Conservation (phyloP, 192 early-diverging fungal genomes). For the Backusella sp. region DNA sequence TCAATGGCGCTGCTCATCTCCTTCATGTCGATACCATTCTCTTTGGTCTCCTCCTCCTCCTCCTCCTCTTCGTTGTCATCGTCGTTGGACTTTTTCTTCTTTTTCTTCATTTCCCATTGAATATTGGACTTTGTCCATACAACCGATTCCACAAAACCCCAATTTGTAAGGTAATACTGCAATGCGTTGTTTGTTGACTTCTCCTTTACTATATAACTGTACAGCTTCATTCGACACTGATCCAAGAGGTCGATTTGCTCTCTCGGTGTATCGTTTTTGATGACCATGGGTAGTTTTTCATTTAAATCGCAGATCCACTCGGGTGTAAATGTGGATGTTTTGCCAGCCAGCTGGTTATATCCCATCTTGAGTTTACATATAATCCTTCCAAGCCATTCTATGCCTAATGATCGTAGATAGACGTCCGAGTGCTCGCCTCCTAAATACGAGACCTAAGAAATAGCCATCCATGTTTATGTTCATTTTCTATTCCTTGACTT, state of each 20-base stretch:
- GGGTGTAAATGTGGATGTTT: background rate
- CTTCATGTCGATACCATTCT: background rate
- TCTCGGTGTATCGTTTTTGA: background rate
- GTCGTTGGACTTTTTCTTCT: background rate
- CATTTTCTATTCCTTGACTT: too few species aligned
- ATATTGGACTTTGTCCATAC: constrained; percentile 13
- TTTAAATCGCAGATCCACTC: constrained; percentile 27
- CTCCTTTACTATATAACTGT: background rate
- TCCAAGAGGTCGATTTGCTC: background rate
- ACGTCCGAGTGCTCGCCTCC: constrained; percentile 63
- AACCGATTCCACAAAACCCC: constrained; percentile 34
- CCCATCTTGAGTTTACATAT: constrained; percentile 38
- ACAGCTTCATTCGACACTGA: constrained; percentile 22
- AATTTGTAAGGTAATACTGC: constrained; percentile 34
- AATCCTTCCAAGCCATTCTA: constrained; percentile 63
- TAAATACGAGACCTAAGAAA: constrained; percentile 56
- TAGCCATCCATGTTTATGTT: too few species aligned
- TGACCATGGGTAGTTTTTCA: constrained; percentile 2
- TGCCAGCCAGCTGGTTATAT: background rate
- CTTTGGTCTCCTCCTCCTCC: background rate
- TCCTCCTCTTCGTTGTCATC: background rate
- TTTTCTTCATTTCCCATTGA: constrained; percentile 13
- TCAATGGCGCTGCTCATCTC: background rate
- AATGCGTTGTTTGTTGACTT: background rate
- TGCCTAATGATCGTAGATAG: constrained; percentile 53